phyloP scores from a whole-genome alignment of 768 basidiomycete genomes.

The Pholiota molesta region DNA sequence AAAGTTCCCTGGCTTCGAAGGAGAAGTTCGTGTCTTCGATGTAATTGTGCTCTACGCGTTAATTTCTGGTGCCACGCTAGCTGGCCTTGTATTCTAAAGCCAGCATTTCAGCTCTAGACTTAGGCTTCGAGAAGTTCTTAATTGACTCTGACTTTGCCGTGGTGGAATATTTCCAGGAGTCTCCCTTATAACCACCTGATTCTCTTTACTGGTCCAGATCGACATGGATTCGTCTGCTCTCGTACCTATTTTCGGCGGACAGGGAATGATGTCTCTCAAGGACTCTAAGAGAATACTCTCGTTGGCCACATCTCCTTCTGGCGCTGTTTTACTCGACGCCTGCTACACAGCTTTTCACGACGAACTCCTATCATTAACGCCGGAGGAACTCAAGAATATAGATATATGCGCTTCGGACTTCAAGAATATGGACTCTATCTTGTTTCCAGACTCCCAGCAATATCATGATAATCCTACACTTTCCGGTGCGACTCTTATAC shows the following conservation, averaged over 20 bases:
- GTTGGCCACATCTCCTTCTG: constrained; percentile 39
- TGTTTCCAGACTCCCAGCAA: constrained; percentile 34
- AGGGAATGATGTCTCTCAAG: constrained; percentile 45
- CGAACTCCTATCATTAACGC: constrained; percentile 52
- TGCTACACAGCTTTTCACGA: constrained; percentile 52
- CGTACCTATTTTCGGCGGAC: constrained; percentile 61
- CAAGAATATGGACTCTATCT: constrained; percentile 36
- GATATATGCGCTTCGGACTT: constrained; percentile 52
- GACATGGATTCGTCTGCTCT: constrained; percentile 20
- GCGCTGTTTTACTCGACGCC: constrained; percentile 48
- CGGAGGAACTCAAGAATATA: constrained; percentile 32
- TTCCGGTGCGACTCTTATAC: constrained; percentile 49
- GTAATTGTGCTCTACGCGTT: constrained; percentile 1
- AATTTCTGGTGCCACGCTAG: background rate
- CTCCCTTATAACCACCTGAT: background rate
- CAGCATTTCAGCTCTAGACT: background rate
- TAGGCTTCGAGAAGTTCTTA: constrained; percentile 8
- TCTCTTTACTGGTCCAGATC: background rate
- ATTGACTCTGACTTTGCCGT: constrained; percentile 8
- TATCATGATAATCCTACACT: constrained; percentile 51
- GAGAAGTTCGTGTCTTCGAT: constrained; percentile 9
- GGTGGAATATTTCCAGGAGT: constrained; percentile 8
- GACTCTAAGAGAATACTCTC: constrained; percentile 29
- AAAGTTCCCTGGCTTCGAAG: constrained; percentile 3
- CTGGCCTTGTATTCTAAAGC: constrained; percentile 2